Evolutionary conservation across 805 yeast genomes (phyloP), one percentile per base, ranked within the genome.

Genomic region (Candida ulmi): DNA sequence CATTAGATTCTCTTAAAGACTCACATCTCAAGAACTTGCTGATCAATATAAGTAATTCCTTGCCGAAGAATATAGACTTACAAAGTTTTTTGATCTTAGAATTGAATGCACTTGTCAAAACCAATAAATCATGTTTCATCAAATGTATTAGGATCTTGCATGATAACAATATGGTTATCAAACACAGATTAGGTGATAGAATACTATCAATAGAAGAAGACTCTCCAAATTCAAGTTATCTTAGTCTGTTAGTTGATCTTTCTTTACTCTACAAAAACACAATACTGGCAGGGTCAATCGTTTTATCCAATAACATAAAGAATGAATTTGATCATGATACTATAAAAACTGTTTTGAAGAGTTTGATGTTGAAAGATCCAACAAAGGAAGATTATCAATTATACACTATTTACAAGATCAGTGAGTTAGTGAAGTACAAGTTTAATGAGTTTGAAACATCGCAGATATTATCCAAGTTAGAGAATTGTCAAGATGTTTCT

Each of bases 301-400:
- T 33, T 8, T 16, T 33, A 24, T 16, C 28, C n/a, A 33, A 33
- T n/a, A 16, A 24, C 11, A 9, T 16, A 4, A 11, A 6, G 9
- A 9, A 15, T 3, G 5, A 16, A 5, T 24, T 24, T 12, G 15
- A 25, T 5, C 29, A 9, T 24, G 19, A 23, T 3, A 24, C 26
- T 4, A 33, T 24, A 5, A 5, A 33, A 17, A 9, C 29, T 5
- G 36, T 33, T 11, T 16, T 33, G 21, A 33, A 25, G 13, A 19
- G 26, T 31, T 19, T 52, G 6, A 18, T 51, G 16, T 18, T 45
- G 11, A 52, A 52, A 23, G 36, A 41, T 27, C 58, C 58, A 5
- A 38, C 27, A 6, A 19, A 39, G 26, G 56, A 52, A n/a, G 57
- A 49, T 30, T 30, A 37, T 13, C 40, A 47, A 2, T 33, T 54